Percentiles rank a stretch among this genome's conserved stretches.
Evolutionary conservation across 768 basidiomycete genomes (phyloP).

Genomic region (Pleurotus giganteus): DNA sequence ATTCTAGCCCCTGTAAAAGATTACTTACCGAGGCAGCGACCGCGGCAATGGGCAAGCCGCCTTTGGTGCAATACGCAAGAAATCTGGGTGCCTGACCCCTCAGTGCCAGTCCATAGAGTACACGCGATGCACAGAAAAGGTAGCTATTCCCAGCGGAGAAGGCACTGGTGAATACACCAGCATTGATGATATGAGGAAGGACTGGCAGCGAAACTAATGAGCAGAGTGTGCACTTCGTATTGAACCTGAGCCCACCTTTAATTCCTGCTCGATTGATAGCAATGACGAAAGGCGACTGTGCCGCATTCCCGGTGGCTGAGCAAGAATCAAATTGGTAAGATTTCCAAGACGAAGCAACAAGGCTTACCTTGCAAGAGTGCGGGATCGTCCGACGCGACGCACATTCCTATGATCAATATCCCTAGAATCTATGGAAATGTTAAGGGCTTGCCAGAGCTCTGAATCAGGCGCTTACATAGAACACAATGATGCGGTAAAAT

Average conservation of each 20-base stretch:
- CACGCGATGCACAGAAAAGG: slow-evolving; percentile 54
- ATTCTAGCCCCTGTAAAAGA: background rate
- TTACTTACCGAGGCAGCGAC: slow-evolving; percentile 33
- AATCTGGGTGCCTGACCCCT: slow-evolving; percentile 48
- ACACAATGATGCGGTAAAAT: slow-evolving; percentile 76
- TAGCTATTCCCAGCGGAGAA: slow-evolving; percentile 72
- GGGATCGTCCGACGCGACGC: slow-evolving; percentile 67
- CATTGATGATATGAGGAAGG: slow-evolving; percentile 72
- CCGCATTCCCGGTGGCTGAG: slow-evolving; percentile 56
- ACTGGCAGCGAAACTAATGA: slow-evolving; percentile 24
- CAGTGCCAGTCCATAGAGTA: slow-evolving; percentile 51
- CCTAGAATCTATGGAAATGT: slow-evolving; percentile 52
- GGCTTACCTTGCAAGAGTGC: slow-evolving; percentile 39
- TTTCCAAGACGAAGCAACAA: background rate
- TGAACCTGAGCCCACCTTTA: slow-evolving; percentile 39
- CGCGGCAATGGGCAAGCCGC: slow-evolving; percentile 44
- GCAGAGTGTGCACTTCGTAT: background rate
- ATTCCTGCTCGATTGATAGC: slow-evolving; percentile 74
- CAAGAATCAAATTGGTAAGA: background rate
- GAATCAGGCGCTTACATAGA: slow-evolving; percentile 50
- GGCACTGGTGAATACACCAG: slow-evolving; percentile 64
- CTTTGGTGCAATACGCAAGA: slow-evolving; percentile 43
- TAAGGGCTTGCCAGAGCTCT: background rate
- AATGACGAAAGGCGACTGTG: slow-evolving; percentile 82
- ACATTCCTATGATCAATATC: slow-evolving; percentile 73